Percentiles rank a stretch among this genome's conserved stretches.
Evolutionary conservation across 345 rosid species (phyloP).

Genomic region (Brassica carinata): DNA sequence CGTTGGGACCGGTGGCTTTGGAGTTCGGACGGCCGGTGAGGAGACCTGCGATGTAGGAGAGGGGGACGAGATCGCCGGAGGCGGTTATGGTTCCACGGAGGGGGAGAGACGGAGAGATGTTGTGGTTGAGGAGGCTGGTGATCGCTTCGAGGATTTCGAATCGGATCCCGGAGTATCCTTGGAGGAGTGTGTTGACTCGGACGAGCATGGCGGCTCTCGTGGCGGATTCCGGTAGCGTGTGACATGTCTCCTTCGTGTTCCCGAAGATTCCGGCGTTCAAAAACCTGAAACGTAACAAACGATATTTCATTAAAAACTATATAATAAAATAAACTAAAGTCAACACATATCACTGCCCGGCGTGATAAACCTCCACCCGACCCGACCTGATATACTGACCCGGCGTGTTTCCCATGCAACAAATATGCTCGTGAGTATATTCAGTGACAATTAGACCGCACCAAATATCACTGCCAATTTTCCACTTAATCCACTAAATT

Average conservation of each 20-base stretch:
- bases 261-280: conserved; percentile 74
- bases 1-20: conserved; percentile 55
- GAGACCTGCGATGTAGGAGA: conserved; percentile 67
- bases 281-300: conserved; percentile 45
- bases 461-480: conserved; percentile 23
- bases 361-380: neutral
- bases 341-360: neutral
- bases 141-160: conserved; percentile 76
- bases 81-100: conserved; percentile 75
- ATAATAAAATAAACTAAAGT: neutral
- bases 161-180: conserved; percentile 74
- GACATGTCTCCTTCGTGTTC: conserved; percentile 55
- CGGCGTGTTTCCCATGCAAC: neutral
- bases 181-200: conserved; percentile 69
- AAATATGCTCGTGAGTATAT: conserved; percentile 13
- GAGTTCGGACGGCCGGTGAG: conserved; percentile 67
- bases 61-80: conserved; percentile 77
- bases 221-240: conserved; percentile 56
- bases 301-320: neutral
- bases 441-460: conserved; percentile 23
- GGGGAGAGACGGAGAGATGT: conserved; percentile 70
- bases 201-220: conserved; percentile 81
- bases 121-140: conserved; percentile 55
- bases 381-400: conserved; percentile 1
- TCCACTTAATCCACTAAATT: conserved; percentile 15